Percentiles rank a stretch among this genome's conserved stretches.
phyloP scores from a whole-genome alignment of 2,329 filamentous ascomycete genomes.

The Cladobotryum mycophilum region DNA sequence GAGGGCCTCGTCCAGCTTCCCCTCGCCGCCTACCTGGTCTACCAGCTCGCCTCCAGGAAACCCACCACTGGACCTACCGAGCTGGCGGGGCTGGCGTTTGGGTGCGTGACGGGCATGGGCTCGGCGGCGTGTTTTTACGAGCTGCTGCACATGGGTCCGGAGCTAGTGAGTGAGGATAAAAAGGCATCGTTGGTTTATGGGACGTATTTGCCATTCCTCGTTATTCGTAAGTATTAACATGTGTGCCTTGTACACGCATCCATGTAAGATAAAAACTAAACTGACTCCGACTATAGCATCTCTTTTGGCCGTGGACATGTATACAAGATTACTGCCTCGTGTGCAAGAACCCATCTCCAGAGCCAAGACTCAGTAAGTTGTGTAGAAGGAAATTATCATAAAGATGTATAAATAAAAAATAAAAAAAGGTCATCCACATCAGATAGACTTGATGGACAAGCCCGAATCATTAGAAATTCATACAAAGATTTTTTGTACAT shows the following conservation, averaged over 20 bases:
- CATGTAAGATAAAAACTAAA: too few species aligned
- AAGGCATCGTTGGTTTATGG: conserved; percentile 43
- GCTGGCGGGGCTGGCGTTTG: conserved; percentile 46
- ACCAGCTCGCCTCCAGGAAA: conserved; percentile 29
- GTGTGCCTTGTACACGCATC: not conserved
- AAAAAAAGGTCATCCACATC: not conserved
- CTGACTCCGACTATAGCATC: conserved; percentile 30
- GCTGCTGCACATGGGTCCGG: conserved; percentile 42
- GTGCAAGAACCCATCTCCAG: conserved; percentile 25
- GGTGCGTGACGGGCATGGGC: conserved; percentile 45
- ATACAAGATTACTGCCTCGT: conserved; percentile 40
- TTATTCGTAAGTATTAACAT: conserved; percentile 42
- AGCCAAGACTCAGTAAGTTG: conserved; percentile 31
- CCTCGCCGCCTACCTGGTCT: conserved; percentile 41
- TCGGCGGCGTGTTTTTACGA: conserved; percentile 47
- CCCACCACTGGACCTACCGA: conserved; percentile 36
- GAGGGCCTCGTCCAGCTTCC: conserved; percentile 48
- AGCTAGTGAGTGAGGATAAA: conserved; percentile 36
- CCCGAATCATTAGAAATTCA: not conserved
- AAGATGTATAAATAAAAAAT: too few species aligned
- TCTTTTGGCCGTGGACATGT: conserved; percentile 50
- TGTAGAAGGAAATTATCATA: not conserved
- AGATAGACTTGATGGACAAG: too few species aligned
- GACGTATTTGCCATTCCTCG: conserved; percentile 46
- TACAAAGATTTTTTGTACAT: conserved; percentile 1